A percentile compares a stretch with the other conserved stretches of the same genome.
These are phyloP conservation scores for Cenchrus fungigraminus DNA, from an alignment of 176 grass and related monocot genomes.

Conservation along the genomic window DNA sequence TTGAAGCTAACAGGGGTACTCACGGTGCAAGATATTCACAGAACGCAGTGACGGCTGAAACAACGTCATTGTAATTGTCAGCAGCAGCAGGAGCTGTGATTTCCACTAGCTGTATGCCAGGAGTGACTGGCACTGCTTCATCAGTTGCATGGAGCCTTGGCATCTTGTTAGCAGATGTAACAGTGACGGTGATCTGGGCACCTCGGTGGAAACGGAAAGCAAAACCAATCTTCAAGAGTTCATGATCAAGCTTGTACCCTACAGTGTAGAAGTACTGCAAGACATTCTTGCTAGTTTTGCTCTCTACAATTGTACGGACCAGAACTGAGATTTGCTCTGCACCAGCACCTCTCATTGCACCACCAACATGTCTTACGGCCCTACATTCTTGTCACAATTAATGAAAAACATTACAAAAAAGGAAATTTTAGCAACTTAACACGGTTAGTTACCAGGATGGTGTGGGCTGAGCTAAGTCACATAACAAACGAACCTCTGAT, in stretches of 20 bases:
- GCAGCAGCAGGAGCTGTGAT: conserved; percentile 81
- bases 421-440: conserved; percentile 7
- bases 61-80: conserved; percentile 91
- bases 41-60: conserved; percentile 65
- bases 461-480: conserved; percentile 79
- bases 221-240: conserved; percentile 86
- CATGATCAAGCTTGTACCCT: conserved; percentile 94
- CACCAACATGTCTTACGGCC: conserved; percentile 79
- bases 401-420: not conserved
- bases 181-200: conserved; percentile 76
- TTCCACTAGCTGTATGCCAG: conserved; percentile 90
- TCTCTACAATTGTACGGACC: conserved; percentile 71
- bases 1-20: conserved; percentile 39
- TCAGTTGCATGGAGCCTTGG: conserved; percentile 78
- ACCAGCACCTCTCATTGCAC: conserved; percentile 82
- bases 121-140: conserved; percentile 73
- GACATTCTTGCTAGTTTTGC: conserved; percentile 86
- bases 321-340: conserved; percentile 93
- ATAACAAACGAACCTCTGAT: conserved; percentile 76
- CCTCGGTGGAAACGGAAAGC: conserved; percentile 78
- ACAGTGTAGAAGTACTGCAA: conserved; percentile 84
- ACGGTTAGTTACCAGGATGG: conserved; percentile 69
- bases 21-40: conserved; percentile 92
- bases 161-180: conserved; percentile 83
- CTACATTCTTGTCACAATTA: conserved; percentile 42